Evolutionary conservation across 2,329 filamentous ascomycete genomes (phyloP).

Genomic region (Nothophoma quercina): DNA sequence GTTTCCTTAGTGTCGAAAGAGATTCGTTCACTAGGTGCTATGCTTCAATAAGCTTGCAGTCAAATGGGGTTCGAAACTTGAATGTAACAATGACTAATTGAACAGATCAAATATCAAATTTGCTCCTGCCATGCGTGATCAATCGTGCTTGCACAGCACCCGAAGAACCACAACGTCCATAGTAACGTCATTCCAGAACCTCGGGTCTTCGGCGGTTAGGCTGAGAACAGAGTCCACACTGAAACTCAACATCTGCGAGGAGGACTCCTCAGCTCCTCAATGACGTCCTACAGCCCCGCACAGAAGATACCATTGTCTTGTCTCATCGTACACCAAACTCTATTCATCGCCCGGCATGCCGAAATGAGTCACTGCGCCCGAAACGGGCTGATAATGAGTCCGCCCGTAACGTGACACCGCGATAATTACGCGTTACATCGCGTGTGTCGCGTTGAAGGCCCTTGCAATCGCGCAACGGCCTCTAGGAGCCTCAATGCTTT

Average conservation of each 20-base stretch:
- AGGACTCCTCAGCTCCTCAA: neutral
- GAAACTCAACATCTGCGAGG: slow-evolving; percentile 7
- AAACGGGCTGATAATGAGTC: slow-evolving; percentile 4
- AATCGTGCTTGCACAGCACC: too few species aligned
- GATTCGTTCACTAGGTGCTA: too few species aligned
- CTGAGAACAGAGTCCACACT: neutral
- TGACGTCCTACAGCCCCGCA: slow-evolving; percentile 11
- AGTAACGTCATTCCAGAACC: neutral
- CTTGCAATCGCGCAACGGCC: neutral
- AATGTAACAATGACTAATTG: too few species aligned
- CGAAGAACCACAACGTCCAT: too few species aligned
- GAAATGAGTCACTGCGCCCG: slow-evolving; percentile 14
- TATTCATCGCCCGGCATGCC: slow-evolving; percentile 7
- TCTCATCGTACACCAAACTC: slow-evolving; percentile 9
- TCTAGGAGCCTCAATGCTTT: neutral
- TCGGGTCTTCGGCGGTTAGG: neutral
- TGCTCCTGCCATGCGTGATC: too few species aligned
- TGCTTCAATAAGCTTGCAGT: too few species aligned
- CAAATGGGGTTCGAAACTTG: too few species aligned
- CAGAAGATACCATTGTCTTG: neutral
- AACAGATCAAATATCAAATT: too few species aligned
- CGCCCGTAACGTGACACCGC: slow-evolving; percentile 18
- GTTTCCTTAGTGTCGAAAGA: too few species aligned
- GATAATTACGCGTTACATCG: slow-evolving; percentile 20
- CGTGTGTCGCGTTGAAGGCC: slow-evolving; percentile 11